Percentiles rank a stretch among this genome's conserved stretches.
These are phyloP conservation scores for Fusarium bactridioides DNA, from an alignment of 2,329 filamentous ascomycete genomes.

Conservation along the genomic window DNA sequence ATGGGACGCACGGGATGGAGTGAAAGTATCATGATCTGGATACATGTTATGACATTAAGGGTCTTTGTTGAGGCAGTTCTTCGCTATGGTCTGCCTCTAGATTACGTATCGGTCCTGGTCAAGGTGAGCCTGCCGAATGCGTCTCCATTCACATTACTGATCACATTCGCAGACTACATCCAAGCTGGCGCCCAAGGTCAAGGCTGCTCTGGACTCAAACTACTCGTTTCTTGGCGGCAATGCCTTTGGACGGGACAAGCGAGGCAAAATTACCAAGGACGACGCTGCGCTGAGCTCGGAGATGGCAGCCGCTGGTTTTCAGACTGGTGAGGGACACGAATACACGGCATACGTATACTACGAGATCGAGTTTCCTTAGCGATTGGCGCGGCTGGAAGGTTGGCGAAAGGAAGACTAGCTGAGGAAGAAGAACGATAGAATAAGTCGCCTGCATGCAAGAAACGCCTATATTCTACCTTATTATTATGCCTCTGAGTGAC, in stretches of 20 bases:
- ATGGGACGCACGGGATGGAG: slow-evolving; percentile 92
- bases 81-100: slow-evolving; percentile 89
- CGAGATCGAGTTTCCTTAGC: slow-evolving; percentile 78
- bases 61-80: slow-evolving; percentile 99
- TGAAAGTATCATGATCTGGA: slow-evolving; percentile 95
- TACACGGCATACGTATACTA: slow-evolving; percentile 99
- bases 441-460: slow-evolving; percentile 35
- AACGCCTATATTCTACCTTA: slow-evolving; percentile 44
- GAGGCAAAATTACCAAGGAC: slow-evolving; percentile 89
- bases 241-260: slow-evolving; percentile 92
- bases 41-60: slow-evolving; percentile 87
- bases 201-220: slow-evolving; percentile 78
- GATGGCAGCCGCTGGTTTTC: slow-evolving; percentile 78
- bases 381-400: neutral
- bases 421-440: slow-evolving; percentile 17
- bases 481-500: slow-evolving; percentile 35
- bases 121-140: slow-evolving; percentile 69
- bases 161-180: slow-evolving; percentile 69
- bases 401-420: neutral
- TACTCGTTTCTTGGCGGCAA: slow-evolving; percentile 96
- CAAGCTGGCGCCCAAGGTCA: slow-evolving; percentile 84
- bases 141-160: slow-evolving; percentile 16
- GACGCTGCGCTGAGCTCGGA: slow-evolving; percentile 81
- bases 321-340: slow-evolving; percentile 75
- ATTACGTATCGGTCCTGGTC: slow-evolving; percentile 85